Evolutionary conservation across 345 rosid genomes (phyloP).

Genomic region (Durio zibethinus): DNA sequence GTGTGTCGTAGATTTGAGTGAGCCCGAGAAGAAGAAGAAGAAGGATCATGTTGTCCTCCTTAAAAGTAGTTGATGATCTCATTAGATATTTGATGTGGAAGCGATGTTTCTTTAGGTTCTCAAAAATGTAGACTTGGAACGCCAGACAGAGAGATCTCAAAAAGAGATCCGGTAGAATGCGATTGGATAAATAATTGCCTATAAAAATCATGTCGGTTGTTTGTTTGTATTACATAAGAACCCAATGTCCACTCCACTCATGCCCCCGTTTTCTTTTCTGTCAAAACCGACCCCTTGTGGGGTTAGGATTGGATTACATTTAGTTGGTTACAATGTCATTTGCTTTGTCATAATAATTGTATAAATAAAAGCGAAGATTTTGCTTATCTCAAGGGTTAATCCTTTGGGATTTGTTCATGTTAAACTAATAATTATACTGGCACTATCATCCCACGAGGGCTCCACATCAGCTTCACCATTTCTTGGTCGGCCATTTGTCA

Average conservation of each 20-base stretch:
- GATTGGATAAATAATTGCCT: constrained; percentile 27
- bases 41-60: background rate
- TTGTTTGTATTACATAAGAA: constrained; percentile 20
- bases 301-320: constrained; percentile 15
- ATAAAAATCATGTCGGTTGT: constrained; percentile 29
- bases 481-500: constrained; percentile 41
- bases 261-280: background rate
- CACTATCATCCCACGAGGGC: constrained; percentile 22
- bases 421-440: constrained; percentile 22
- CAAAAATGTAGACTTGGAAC: constrained; percentile 7
- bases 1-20: background rate
- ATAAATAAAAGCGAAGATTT: constrained; percentile 15
- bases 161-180: constrained; percentile 32
- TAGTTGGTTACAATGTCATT: constrained; percentile 1
- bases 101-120: constrained; percentile 6
- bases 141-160: constrained; percentile 29
- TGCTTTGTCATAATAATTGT: constrained; percentile 7
- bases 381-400: constrained; percentile 28
- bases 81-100: constrained; percentile 16
- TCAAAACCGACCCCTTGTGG: background rate
- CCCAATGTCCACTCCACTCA: constrained; percentile 2
- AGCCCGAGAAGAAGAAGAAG: background rate
- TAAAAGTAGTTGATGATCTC: background rate
- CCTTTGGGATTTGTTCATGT: constrained; percentile 28
- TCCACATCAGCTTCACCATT: constrained; percentile 36